Conservation (phyloP, 1,284 basidiomycete species). For the Sporisorium graminicola region DNA sequence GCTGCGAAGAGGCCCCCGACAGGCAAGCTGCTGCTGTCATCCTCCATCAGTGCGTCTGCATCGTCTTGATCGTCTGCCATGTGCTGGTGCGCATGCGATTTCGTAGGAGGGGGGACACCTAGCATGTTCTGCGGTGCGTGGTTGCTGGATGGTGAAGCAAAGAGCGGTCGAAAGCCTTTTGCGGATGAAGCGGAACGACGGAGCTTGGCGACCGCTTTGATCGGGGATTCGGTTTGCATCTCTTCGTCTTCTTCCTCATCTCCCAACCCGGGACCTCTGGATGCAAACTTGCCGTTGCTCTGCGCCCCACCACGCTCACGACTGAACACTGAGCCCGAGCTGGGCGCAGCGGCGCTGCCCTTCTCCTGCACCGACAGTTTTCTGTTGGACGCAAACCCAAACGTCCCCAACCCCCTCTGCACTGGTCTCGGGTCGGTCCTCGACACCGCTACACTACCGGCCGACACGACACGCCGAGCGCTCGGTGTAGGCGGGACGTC, state of each 20-base stretch:
- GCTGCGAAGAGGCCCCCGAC: constrained; percentile 43
- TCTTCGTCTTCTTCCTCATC: constrained; percentile 11
- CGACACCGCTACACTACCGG: not conserved
- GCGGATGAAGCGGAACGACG: constrained; percentile 10
- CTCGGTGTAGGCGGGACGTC: constrained; percentile 55
- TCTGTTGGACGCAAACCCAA: constrained; percentile 24
- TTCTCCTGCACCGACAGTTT: constrained; percentile 3
- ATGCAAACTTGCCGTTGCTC: not conserved
- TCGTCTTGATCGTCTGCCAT: not conserved
- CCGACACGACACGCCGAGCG: constrained; percentile 1
- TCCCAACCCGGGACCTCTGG: too few species aligned
- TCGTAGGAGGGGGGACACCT: not conserved
- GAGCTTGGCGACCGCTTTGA: constrained; percentile 21
- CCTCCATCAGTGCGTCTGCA: constrained; percentile 27
- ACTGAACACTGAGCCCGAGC: constrained; percentile 6
- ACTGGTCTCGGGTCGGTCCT: constrained; percentile 16
- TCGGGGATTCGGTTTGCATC: constrained; percentile 17
- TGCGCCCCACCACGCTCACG: constrained; percentile 6
- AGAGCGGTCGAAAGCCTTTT: constrained; percentile 33
- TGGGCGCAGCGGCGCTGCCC: constrained; percentile 4
- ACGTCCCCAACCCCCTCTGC: constrained; percentile 21
- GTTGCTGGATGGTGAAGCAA: constrained; percentile 32
- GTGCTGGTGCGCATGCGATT: not conserved
- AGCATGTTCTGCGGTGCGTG: constrained; percentile 15
- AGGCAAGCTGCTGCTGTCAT: not conserved